phyloP scores from a whole-genome alignment of 2,329 filamentous ascomycete species.

The Penicillium verrucosum region DNA sequence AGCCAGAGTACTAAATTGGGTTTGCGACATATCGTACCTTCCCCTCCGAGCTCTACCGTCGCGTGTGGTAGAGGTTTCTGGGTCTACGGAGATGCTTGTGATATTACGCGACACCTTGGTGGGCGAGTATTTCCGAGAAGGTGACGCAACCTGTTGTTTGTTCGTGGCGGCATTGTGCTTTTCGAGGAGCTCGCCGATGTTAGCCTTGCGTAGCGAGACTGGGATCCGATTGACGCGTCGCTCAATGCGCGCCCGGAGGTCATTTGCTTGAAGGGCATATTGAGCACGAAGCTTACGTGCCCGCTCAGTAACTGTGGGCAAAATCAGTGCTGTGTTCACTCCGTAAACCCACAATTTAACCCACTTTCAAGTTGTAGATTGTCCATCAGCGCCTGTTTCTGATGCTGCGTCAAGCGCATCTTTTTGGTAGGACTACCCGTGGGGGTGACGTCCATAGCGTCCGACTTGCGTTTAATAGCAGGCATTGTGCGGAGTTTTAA shows the following conservation, averaged over 20 bases:
- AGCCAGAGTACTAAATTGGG: neutral
- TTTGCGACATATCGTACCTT: constrained; percentile 27
- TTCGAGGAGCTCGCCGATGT: constrained; percentile 74
- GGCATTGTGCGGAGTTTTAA: constrained; percentile 33
- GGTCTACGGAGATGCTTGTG: constrained; percentile 31
- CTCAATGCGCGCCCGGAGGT: constrained; percentile 79
- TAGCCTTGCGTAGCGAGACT: constrained; percentile 69
- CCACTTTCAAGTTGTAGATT: constrained; percentile 85
- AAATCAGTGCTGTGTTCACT: constrained; percentile 8
- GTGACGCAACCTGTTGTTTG: constrained; percentile 28
- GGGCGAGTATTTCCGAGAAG: constrained; percentile 32
- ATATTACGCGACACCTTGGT: constrained; percentile 30
- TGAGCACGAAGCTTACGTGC: constrained; percentile 83
- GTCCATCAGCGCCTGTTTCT: constrained; percentile 84
- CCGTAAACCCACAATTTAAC: constrained; percentile 28
- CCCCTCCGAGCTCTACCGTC: constrained; percentile 31
- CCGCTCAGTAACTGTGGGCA: constrained; percentile 70
- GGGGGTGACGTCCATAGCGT: constrained; percentile 35
- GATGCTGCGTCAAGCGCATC: constrained; percentile 61
- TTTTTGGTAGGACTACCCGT: constrained; percentile 60
- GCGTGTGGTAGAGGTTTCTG: constrained; percentile 28
- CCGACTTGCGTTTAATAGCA: constrained; percentile 42
- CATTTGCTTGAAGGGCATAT: constrained; percentile 83
- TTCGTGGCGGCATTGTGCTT: constrained; percentile 41
- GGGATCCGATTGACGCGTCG: constrained; percentile 93